Evolutionary conservation across 257 asterid genomes (phyloP).

Genomic region (Solanum chilense): DNA sequence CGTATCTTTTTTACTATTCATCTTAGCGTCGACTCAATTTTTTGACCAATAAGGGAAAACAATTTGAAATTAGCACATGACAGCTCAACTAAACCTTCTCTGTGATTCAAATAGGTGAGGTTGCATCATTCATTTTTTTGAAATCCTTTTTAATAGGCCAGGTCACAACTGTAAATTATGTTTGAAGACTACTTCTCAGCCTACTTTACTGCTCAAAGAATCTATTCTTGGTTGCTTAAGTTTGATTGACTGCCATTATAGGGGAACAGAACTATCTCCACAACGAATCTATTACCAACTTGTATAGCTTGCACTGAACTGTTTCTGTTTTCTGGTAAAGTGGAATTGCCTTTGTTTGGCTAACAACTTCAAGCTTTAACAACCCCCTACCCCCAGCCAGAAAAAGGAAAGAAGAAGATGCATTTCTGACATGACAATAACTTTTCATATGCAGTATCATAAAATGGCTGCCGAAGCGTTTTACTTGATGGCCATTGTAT

Average conservation of each 20-base stretch:
- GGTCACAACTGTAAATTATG: background rate
- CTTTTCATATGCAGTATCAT: constrained; percentile 46
- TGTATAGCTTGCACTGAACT: background rate
- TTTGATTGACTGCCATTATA: background rate
- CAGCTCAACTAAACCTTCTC: background rate
- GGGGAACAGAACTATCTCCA: background rate
- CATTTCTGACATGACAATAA: background rate
- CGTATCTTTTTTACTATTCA: background rate
- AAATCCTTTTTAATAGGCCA: background rate
- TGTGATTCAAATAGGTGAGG: background rate
- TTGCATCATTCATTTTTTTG: background rate
- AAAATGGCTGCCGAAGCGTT: constrained; percentile 84
- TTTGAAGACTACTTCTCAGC: background rate
- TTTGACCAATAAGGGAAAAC: background rate
- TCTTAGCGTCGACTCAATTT: background rate
- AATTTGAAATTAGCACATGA: background rate
- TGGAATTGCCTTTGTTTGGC: background rate
- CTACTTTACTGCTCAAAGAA: background rate
- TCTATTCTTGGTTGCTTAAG: background rate
- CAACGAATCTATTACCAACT: background rate
- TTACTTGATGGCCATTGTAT: constrained; percentile 77
- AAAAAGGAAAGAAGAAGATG: background rate
- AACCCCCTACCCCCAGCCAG: background rate
- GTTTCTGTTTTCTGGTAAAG: background rate
- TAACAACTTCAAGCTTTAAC: background rate